phyloP scores from a whole-genome alignment of 2,329 filamentous ascomycete genomes.

The Ophioceras dolichostomum region DNA sequence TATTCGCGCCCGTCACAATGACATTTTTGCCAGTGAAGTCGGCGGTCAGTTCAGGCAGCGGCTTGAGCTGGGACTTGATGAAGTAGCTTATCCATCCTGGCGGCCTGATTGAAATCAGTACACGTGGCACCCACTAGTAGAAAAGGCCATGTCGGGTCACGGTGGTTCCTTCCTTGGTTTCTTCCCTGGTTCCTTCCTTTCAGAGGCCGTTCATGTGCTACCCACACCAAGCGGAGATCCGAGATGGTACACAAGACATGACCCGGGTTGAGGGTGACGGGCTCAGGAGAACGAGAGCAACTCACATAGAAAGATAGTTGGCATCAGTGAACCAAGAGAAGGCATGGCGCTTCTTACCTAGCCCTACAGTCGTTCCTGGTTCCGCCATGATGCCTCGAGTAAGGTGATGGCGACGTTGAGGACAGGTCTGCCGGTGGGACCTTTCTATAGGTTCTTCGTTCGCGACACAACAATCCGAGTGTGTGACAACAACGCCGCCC shows the following conservation, averaged over 20 bases:
- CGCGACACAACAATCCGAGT: no score
- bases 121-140: no score
- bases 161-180: no score
- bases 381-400: background rate
- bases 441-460: background rate
- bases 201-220: no score
- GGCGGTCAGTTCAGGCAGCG: constrained; percentile 9
- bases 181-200: no score
- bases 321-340: constrained; percentile 6
- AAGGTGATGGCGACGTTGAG: no score
- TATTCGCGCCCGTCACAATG: constrained; percentile 25
- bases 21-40: constrained; percentile 15
- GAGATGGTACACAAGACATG: no score
- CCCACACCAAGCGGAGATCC: no score
- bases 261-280: no score
- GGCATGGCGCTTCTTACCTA: background rate
- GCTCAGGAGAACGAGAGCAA: background rate
- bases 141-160: no score
- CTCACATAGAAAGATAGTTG: constrained; percentile 6
- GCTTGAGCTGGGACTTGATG: constrained; percentile 8
- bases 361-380: background rate
- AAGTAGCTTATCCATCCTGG: constrained; percentile 5
- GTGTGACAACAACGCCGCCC: no score
- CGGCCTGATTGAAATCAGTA: no score
- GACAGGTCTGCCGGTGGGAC: background rate